Evolutionary conservation across 1,139 yeast genomes (phyloP), one percentile per base, ranked within the genome.

Genomic region (Sugiyamaella grinbergsii): DNA sequence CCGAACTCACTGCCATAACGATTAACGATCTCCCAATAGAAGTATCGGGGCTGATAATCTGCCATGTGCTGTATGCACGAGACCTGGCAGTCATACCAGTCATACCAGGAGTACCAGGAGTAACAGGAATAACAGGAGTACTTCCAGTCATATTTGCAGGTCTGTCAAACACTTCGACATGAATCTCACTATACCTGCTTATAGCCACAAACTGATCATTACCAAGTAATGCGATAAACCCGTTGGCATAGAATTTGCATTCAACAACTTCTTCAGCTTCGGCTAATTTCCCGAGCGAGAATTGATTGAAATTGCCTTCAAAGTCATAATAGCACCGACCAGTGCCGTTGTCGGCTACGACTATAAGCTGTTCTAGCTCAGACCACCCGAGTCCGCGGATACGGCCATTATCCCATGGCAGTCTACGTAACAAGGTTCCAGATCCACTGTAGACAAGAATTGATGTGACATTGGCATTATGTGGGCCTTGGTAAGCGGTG

Each of bases 301-400:
- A 77, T 41, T 83, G 88, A 44, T 77, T 75, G 61, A 83, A 82
- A 49, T 79, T 81, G 4, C 89, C 88, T 31, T 79, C 79, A 55
- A 86, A 81, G 58, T 87, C 91, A 44, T 77, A 70, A 63, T 90
- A 91, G 45, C 77, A 71, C 54, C 96, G 71, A 37, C 79, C 79
- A 32, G 74, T 72, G 1, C 89, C 95, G 52, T 75, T 75, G 34
- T 75, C 77, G 26, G 85, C 68, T 0, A 88, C 78, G 7, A 89
- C 79, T 16, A 85, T 69, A 51, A 90, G 72, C 50, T 79, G 75
- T 57, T 87, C 95, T n/a, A 43, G 32, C 13, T 70, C 67, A 50
- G 79, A 65, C 80, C 82, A 81, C 37, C 81, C 82, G 19, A 84
- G 75, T 7, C 79, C 78, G 0, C 79, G 72, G 47, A 87, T 79